Evolutionary conservation across 1,284 basidiomycete genomes (phyloP).

Genomic region (Schizopora paradoxa): DNA sequence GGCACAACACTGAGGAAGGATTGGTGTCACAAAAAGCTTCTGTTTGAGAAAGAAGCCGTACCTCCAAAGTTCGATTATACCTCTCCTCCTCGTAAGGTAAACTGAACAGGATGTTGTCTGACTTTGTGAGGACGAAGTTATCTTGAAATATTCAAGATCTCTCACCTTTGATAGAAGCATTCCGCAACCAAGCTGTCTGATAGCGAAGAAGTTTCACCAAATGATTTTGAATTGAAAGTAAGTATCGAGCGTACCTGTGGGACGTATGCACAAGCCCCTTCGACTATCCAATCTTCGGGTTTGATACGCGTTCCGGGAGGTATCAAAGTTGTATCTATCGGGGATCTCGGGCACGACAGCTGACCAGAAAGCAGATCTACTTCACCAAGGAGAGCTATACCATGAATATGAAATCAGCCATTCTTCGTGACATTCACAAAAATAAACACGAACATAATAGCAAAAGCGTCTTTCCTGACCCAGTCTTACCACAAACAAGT

Average conservation of each 20-base stretch:
- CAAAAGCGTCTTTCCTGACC: constrained; percentile 80
- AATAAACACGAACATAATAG: constrained; percentile 53
- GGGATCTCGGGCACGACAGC: constrained; percentile 75
- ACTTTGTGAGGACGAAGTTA: background rate
- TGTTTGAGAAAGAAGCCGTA: too few relatives aligned
- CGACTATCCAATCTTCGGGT: constrained; percentile 69
- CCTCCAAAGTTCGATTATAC: constrained; percentile 73
- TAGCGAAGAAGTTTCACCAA: background rate
- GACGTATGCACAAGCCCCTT: constrained; percentile 84
- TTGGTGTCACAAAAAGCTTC: constrained; percentile 4
- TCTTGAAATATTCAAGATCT: background rate
- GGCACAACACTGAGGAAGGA: constrained; percentile 43
- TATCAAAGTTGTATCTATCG: constrained; percentile 69
- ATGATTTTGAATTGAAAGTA: background rate
- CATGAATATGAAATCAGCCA: background rate
- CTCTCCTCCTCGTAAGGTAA: constrained; percentile 75
- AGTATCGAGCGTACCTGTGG: constrained; percentile 59
- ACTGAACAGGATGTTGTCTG: constrained; percentile 91
- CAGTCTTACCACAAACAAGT: constrained; percentile 78
- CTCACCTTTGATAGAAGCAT: constrained; percentile 83
- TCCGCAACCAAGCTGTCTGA: constrained; percentile 77
- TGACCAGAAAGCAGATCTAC: constrained; percentile 81
- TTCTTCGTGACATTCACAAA: constrained; percentile 14
- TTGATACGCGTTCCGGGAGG: constrained; percentile 39
- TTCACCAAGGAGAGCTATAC: constrained; percentile 79